Conservation (phyloP, 805 yeast genomes). For the Dipodascus geniculatus region DNA sequence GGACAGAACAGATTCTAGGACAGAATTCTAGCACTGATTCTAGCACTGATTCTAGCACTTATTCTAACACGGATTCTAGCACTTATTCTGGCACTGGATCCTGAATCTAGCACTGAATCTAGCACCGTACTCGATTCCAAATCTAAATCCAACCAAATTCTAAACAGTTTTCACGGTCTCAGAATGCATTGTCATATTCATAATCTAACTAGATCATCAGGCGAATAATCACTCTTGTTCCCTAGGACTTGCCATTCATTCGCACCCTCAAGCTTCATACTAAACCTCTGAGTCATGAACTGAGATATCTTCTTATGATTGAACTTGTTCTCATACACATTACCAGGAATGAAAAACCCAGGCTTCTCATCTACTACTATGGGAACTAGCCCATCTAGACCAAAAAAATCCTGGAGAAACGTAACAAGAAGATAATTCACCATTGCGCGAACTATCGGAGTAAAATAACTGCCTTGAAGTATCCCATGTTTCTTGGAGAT, state of each 20-base stretch:
- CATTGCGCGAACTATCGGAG: not conserved
- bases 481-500: not conserved
- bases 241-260: not conserved
- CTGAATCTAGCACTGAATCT: too few relatives aligned
- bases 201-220: not conserved
- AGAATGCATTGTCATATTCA: not conserved
- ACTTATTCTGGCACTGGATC: too few relatives aligned
- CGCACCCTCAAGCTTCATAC: not conserved
- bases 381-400: not conserved
- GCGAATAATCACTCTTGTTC: not conserved
- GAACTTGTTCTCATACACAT: not conserved
- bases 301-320: not conserved
- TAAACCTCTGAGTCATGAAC: not conserved
- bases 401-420: not conserved
- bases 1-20: too few relatives aligned
- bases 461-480: not conserved
- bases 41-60: too few relatives aligned
- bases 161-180: too few relatives aligned
- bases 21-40: not conserved
- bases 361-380: not conserved
- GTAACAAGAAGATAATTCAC: not conserved
- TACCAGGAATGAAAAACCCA: not conserved
- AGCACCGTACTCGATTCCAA: too few relatives aligned
- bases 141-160: too few relatives aligned
- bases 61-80: too few relatives aligned